These are phyloP conservation scores for Thielaviopsis ethacetica DNA, from an alignment of 2,329 filamentous ascomycete genomes.

Conservation along the genomic window DNA sequence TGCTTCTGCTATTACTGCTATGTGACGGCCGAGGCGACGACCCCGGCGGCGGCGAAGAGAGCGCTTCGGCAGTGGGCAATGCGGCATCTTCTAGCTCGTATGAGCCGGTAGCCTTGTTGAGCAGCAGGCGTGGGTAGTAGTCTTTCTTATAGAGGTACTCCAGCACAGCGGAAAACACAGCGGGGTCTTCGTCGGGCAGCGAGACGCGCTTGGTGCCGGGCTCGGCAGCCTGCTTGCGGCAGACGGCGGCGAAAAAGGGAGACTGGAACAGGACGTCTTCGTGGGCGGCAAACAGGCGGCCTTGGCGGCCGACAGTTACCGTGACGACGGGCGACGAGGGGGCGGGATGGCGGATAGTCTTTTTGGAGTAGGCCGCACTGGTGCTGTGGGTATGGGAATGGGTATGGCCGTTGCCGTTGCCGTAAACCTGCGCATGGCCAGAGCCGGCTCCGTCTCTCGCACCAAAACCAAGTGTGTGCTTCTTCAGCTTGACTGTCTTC, in stretches of 20 bases:
- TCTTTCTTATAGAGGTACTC: constrained; percentile 96
- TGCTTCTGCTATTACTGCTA: too few species aligned
- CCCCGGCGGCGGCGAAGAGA: constrained; percentile 26
- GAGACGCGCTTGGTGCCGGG: constrained; percentile 48
- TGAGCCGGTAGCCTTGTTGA: constrained; percentile 70
- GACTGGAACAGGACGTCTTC: constrained; percentile 80
- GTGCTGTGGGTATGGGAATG: background rate
- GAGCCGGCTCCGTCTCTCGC: constrained; percentile 27
- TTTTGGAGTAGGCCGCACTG: background rate
- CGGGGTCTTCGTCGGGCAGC: constrained; percentile 64
- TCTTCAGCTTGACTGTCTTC: constrained; percentile 74
- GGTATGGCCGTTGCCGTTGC: background rate
- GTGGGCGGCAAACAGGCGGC: constrained; percentile 85
- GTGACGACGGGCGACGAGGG: constrained; percentile 63
- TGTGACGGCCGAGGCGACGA: background rate
- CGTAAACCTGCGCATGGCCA: background rate
- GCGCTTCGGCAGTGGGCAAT: constrained; percentile 28
- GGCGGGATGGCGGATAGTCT: constrained; percentile 4
- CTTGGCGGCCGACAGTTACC: constrained; percentile 66
- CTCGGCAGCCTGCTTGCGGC: constrained; percentile 58
- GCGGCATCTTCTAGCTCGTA: constrained; percentile 70
- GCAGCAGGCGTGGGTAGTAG: constrained; percentile 79
- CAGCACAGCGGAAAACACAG: constrained; percentile 83
- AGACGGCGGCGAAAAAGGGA: constrained; percentile 62
- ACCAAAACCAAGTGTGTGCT: constrained; percentile 15